Percentiles rank a stretch among this genome's conserved stretches.
Evolutionary conservation across 176 grass and related monocot genomes (phyloP).

Genomic region (Triticum monococcum): DNA sequence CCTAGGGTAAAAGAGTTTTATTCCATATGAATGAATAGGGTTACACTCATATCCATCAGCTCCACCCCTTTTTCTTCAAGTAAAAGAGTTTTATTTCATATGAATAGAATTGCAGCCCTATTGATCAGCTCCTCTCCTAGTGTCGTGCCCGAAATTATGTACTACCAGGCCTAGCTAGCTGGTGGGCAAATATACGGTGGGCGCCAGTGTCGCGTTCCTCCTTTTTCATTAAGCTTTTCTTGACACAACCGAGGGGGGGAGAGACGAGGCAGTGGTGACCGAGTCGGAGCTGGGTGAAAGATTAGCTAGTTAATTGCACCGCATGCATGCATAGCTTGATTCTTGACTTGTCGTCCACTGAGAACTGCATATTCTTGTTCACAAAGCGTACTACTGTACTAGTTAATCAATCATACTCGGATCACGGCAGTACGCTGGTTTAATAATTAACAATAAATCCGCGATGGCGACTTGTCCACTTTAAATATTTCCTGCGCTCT

Average conservation of each 20-base stretch:
- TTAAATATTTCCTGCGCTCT: neutral
- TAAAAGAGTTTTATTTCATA: too few relatives aligned
- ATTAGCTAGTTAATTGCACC: neutral
- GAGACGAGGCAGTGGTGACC: neutral
- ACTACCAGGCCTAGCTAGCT: too few relatives aligned
- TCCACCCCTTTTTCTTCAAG: too few relatives aligned
- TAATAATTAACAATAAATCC: neutral
- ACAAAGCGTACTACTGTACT: neutral
- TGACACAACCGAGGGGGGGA: neutral
- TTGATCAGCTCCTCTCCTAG: neutral
- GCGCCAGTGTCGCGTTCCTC: neutral
- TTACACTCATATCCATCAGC: too few relatives aligned
- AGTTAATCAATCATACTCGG: neutral
- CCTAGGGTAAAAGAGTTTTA: too few relatives aligned
- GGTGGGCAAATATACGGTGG: neutral
- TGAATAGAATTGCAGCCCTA: too few relatives aligned
- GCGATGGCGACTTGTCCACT: neutral
- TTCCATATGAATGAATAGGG: too few relatives aligned
- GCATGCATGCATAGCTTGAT: neutral
- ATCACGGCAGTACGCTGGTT: neutral
- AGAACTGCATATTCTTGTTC: constrained; percentile 3
- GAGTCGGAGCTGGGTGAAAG: neutral
- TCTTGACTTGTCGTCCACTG: constrained; percentile 10
- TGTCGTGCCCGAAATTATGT: neutral
- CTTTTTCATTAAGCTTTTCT: neutral